Evolutionary conservation across 345 rosid genomes (phyloP), one percentile per base, ranked within the genome.

Genomic region (Pelargonium nanum): DNA sequence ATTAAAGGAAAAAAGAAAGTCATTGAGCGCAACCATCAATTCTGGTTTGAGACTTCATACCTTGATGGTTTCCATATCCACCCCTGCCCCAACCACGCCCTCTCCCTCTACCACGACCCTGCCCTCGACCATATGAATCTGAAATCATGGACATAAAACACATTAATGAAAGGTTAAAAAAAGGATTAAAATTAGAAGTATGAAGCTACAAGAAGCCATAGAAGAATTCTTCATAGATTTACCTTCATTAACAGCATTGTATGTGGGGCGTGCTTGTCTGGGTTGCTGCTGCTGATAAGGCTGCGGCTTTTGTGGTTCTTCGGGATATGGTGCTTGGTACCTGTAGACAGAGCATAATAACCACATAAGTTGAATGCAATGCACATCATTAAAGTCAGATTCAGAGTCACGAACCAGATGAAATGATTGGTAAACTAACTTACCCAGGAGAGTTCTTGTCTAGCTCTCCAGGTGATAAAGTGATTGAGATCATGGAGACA

Each of bases 401-500:
- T 19, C 51, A 54, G 22, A 44, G 20, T 19, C 16, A 24, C 26
- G 19, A 34, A 53, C n/a, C 16, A 56, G 24, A 19, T n/a, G 45
- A 32, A 32, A 53, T 1, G 15, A 19, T 50, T 5, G 4, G 32
- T 19, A 45, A 56, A 61, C 20, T 6, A 68, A 69, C 87, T 76
- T 81, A 89, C 99, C 99, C 99, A 26, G 90, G 82, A 66, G 92
- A 87, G 66, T 72, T 66, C 28, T 54, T 72, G 72, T 89, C 78
- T 24, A 89, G 88, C 73, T 87, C 96, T 71, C 26, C 69, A 26
- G 81, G 58, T 0, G 99, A 93, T 61, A 93, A 80, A 48, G 96
- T 85, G 67, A 93, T 78, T 58, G 99, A 83, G 65, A 93, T 87
- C 97, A 89, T 81, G 50, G 96, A 93, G 70, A 93, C 97, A 61